Base-by-base conservation (phyloP, 805 yeast genomes). In the Hanseniaspora valbyensis region DNA sequence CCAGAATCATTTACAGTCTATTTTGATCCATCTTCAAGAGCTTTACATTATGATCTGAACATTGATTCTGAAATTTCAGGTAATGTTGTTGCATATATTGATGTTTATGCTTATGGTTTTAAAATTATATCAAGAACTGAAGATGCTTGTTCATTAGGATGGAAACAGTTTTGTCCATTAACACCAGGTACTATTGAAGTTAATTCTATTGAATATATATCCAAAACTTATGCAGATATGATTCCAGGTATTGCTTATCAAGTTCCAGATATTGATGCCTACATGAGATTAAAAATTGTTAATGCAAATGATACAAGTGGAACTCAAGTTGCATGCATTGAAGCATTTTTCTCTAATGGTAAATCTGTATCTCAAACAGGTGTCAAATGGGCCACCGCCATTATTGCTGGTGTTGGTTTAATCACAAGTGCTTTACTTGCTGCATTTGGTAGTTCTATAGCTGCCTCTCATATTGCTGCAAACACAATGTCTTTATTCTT, bases 331-430 rank as follows among this genome's bases (percentile, higher is more conserved):
- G 86, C 88, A 34, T 87, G 95, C 63, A 71, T 87, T 52, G 90
- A 83, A 61, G 79, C 86, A 16, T 74, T 75, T 53, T 79, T 87
- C 61, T 60, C 80, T 19, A 87, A 87, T 61, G 87, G 89, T 33
- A 83, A 80, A 59, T 80, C 94, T 2, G 90, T 87, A 19, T 68
- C 83, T 40, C 95, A 86, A 61, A 71, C 76, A 2, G 84, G 84
- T 56, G 88, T 82, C 52, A 83, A 84, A 66, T 89, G 96, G 96
- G 95, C 86, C 37, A 86, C 95, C 18, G 96, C 96, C 1, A 81
- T 82, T 19, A 71, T 88, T 58, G 87, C 95, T 1, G 96, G 96
- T 55, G 65, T 85, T 28, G 95, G 96, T n/a, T 66, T 89, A 53
- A 67, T 88, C 41, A 73, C 81, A 16, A 84, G 94, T n/a, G 89